Conservation (phyloP, 1,139 yeast species). For the Hemisphaericaspora xylofermentans region DNA sequence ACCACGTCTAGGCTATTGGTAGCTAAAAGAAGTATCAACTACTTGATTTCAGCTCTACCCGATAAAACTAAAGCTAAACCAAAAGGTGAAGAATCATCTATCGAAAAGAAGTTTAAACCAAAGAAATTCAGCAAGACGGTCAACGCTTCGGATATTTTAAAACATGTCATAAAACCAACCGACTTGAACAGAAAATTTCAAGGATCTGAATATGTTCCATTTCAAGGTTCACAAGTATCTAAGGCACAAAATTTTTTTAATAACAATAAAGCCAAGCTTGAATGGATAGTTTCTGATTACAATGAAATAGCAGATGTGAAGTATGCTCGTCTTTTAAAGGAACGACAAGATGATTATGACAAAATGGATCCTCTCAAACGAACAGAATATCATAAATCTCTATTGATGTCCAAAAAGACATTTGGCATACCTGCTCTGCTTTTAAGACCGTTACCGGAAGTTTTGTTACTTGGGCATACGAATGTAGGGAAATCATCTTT, state of each 20-base stretch:
- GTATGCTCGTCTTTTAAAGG: constrained; percentile 29
- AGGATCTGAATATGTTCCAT: constrained; percentile 7
- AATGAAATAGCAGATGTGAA: constrained; percentile 59
- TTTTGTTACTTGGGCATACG: constrained; percentile 73
- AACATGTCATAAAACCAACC: constrained; percentile 9
- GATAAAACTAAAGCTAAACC: not conserved
- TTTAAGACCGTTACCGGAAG: constrained; percentile 55
- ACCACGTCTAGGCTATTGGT: not conserved
- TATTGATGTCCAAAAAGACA: constrained; percentile 20
- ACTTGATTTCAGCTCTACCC: constrained; percentile 4
- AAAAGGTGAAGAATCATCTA: constrained; percentile 9
- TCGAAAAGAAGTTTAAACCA: not conserved
- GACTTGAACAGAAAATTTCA: constrained; percentile 8
- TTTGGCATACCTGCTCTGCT: constrained; percentile 33
- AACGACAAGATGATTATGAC: constrained; percentile 14
- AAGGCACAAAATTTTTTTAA: constrained; percentile 41
- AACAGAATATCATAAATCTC: constrained; percentile 21
- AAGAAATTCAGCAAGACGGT: constrained; percentile 8
- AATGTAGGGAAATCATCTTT: constrained; percentile 85
- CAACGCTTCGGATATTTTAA: not conserved
- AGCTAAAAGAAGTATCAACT: constrained; percentile 1
- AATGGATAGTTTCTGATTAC: constrained; percentile 59
- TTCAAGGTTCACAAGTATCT: constrained; percentile 13
- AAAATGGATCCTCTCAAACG: constrained; percentile 21
- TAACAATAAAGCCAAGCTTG: constrained; percentile 42